A percentile compares a stretch with the other conserved stretches of the same genome.
Conservation (phyloP, 129 eudicot genomes). For the Flaveria ramosissima region DNA sequence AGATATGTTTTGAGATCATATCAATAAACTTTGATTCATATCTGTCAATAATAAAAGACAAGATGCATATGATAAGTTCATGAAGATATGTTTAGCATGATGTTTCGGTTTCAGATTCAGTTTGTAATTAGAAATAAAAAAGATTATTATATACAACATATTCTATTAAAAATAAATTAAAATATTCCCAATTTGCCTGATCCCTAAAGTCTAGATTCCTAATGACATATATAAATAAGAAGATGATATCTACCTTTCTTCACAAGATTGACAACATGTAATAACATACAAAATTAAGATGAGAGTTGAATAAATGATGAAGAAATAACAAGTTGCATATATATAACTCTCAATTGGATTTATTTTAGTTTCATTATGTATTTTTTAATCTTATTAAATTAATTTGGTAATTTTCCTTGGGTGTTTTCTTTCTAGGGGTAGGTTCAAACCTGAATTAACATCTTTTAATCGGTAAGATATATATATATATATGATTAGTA, state of each 20-base stretch:
- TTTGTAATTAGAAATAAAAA: neutral
- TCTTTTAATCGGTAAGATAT: too few species aligned
- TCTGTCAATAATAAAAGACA: constrained; percentile 13
- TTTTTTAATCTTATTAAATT: too few species aligned
- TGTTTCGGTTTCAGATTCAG: neutral
- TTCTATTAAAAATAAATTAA: neutral
- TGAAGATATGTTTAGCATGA: neutral
- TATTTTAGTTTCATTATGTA: neutral
- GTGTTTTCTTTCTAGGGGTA: too few species aligned
- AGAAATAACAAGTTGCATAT: too few species aligned
- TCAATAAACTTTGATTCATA: constrained; percentile 41
- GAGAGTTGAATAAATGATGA: too few species aligned
- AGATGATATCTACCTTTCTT: too few species aligned
- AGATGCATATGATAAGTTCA: neutral
- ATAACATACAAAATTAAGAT: too few species aligned
- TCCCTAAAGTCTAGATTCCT: neutral
- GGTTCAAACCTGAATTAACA: too few species aligned
- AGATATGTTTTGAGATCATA: constrained; percentile 32
- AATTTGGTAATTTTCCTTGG: too few species aligned
- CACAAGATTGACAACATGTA: too few species aligned
- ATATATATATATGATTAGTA: too few species aligned
- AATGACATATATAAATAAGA: neutral
- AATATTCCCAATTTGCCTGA: neutral
- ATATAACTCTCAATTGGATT: neutral
- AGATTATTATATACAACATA: neutral